Percentiles rank a stretch among this genome's conserved stretches.
Conservation (phyloP, 2,329 filamentous ascomycete genomes). For the Colletotrichum simmondsii region DNA sequence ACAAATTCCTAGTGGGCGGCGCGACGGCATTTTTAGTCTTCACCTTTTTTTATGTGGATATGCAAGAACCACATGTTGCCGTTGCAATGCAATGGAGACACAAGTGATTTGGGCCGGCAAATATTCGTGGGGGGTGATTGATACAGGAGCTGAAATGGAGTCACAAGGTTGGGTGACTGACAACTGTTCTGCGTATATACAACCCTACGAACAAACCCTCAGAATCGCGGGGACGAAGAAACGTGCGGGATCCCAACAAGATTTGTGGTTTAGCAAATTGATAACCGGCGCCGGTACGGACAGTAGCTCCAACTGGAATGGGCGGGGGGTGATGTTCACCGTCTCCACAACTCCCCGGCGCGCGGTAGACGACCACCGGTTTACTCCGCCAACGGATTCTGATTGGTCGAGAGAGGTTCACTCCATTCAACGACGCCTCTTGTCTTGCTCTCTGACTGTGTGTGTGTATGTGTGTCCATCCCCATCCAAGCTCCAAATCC, state of each 20-base stretch:
- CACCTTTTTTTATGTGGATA: not conserved
- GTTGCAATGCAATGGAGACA: not conserved
- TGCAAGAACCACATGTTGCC: not conserved
- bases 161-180: too few species aligned
- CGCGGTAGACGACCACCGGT: constrained; percentile 20
- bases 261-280: too few species aligned
- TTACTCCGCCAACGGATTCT: constrained; percentile 11
- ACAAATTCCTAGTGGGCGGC: constrained; percentile 17
- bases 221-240: not conserved
- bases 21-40: not conserved
- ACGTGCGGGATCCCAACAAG: not conserved
- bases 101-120: not conserved
- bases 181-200: too few species aligned
- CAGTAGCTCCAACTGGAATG: constrained; percentile 22
- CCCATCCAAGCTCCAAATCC: not conserved
- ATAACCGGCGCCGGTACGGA: too few species aligned
- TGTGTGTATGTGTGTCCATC: not conserved
- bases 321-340: not conserved
- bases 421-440: not conserved
- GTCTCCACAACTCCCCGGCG: not conserved
- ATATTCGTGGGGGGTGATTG: not conserved
- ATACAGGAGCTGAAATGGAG: too few species aligned
- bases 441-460: not conserved
- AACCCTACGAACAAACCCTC: too few species aligned
- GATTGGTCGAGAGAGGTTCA: constrained; percentile 18